Evolutionary conservation across 1,284 basidiomycete species (phyloP), one percentile per base, ranked within the genome.

Genomic region (Prillingera fragicola): DNA sequence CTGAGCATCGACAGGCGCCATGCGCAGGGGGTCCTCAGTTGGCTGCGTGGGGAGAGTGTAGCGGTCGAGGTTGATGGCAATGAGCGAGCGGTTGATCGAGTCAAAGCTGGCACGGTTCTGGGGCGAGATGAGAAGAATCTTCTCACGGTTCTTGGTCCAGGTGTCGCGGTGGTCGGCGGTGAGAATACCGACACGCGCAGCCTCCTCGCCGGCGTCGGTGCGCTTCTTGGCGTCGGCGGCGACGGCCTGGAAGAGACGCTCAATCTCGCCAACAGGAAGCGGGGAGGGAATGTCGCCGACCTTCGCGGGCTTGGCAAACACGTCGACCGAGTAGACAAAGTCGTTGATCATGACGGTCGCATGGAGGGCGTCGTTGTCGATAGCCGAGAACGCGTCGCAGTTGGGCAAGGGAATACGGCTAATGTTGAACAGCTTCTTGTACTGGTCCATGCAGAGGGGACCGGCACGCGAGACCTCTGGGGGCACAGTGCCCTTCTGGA

Each of bases 131-230:
- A 78, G 74, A 5, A 87, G 70, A 7, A 95, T 78, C 53, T 84
- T 75, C 60, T 80, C 72, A 31, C 87, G 78, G 56, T 87, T 85
- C 83, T 87, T 60, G 14, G 87, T 79, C 92, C 92, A 97, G 10
- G 66, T 74, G 70, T 95, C 87, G 54, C 92, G 76, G 31, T 84
- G 77, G 62, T 92, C 88, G 2, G 83, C 81, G 33, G 81, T 87
- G 45, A 96, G 74, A 2, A 85, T 75, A 13, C 87, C 83, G 6
- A 97, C 74, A 29, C 79, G 75, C 1, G 78, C 60, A 1, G 82
- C 73, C 23, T 59, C 65, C 51, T 87, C 82, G 14, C 81, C 81
- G 0, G 52, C 63, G 3, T 71, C 71, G 17, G 78, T 70, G 36
- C 83, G 75, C 29, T 54, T 57, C 32, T 76, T 71, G 0, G 82